Evolutionary conservation across 1,139 yeast genomes (phyloP), one percentile per base, ranked within the genome.

Genomic region (Saccharomyces hybrid): DNA sequence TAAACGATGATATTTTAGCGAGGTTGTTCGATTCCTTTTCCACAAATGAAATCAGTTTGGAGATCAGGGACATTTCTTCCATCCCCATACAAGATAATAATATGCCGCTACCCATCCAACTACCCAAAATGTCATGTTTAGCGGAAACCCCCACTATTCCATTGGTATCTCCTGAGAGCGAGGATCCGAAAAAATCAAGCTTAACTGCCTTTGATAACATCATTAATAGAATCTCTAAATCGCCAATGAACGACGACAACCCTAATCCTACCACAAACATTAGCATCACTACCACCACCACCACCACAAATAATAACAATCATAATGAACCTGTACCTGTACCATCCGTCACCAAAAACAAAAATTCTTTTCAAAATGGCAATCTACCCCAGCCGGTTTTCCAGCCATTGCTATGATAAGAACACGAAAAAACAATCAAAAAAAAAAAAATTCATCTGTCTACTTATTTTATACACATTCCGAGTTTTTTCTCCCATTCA

Each of bases 341-440:
- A 28, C 32, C 26, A 29, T 52, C 38, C 50, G 52, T 21, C 28
- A 38, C 55, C 19, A 50, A 54, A 8, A 42, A 53, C 7, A 65
- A 62, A 48, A 56, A 57, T 19, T 58, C 61, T 9, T 65, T 66
- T 50, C 60, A 59, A 48, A 62, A 65, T 54, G 64, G 64, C 11
- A 64, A 61, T 31, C 53, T 65, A 48, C 70, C 71, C 7, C 68
- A 64, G 54, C 70, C 70, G 46, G 64, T 65, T 14, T 63, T 60
- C 57, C 70, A 67, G 50, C 71, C 69, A 47, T 53, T 62, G 52
- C 58, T 63, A 4, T 38, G 24, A 38, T 38, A 38, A 38, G n/a
- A 19, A 16, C 19, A 38, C 44, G 21, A 38, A 19, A 16, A 16
- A 16, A 38, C 16, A 16, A 16, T 16, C 16, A 16, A 16, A 16